These are phyloP conservation scores for Serendipita sp. DNA, from an alignment of 768 basidiomycete genomes.

Conservation along the genomic window DNA sequence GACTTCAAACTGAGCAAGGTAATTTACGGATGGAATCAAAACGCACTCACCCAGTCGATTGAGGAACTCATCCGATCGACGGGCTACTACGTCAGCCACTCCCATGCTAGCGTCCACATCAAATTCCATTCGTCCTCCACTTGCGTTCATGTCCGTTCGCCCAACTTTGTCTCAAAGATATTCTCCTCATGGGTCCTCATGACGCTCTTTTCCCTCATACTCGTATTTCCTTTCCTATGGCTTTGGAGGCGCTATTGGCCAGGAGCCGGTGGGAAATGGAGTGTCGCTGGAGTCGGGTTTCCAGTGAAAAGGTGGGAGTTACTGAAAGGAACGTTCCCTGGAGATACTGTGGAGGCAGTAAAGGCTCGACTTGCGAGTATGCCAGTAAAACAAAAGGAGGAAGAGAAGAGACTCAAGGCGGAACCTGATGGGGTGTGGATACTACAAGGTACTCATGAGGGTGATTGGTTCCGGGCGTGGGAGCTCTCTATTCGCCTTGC, in stretches of 20 bases:
- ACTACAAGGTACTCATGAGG: neutral
- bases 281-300: neutral
- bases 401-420: neutral
- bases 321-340: neutral
- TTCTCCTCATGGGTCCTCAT: neutral
- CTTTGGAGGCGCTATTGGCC: constrained; percentile 1
- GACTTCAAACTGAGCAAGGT: neutral
- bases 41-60: neutral
- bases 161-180: constrained; percentile 1
- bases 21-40: neutral
- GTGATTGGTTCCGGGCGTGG: neutral
- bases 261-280: neutral
- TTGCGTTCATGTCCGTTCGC: neutral
- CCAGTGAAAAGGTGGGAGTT: neutral
- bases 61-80: neutral
- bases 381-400: neutral
- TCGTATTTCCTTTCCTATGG: constrained; percentile 3
- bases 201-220: neutral
- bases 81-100: neutral
- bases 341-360: neutral
- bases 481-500: neutral
- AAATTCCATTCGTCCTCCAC: neutral
- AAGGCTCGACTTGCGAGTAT: neutral
- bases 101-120: neutral
- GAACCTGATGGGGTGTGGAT: neutral